Base-by-base conservation (phyloP, 768 basidiomycete species). In the Psilocybe azurescens region DNA sequence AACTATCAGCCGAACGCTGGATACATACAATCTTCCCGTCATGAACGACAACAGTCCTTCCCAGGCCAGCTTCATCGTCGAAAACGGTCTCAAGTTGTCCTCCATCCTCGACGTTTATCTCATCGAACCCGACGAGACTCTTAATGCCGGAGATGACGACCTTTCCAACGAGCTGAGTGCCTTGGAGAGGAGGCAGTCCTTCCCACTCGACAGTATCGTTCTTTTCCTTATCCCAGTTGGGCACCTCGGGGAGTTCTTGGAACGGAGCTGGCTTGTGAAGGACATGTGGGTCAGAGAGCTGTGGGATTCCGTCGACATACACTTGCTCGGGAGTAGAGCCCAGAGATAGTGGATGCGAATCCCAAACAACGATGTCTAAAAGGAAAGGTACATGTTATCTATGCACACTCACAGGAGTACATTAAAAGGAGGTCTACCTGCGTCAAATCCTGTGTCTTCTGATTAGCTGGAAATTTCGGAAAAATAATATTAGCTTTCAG, bases 301-400 rank as follows among this genome's bases (percentile, higher is more conserved):
- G 94, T 0, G 86, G 72, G 59, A 95, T 89, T 10, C 94, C 94
- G 65, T 96, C 94, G 58, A 95, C 88, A 73, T 83, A 93, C 0
- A 94, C 92, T 68, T 95, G 93, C 3, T 77, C 73, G 0, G 94
- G 94, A 1, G 92, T 94, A 0, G 93, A 89, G 20, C 93, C 93
- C 3, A 95, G 79, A 0, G 84, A 70, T 28, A 96, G 80, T 0
- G 93, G 94, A 72, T 94, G 92, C 3, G 85, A 85, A 61, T 91
- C 89, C 89, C 90, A 91, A 13, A 86, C 70, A 36, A 82, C 83
- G 33, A 85, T 63, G 64, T 86, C 85, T 83, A 38, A 33, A 24
- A 16, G 10, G 29, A 48, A 46, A 14, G 20, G 18, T 50, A 16
- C 61, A 56, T n/a, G 11, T 41, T 2, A 46, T 8, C 44, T 28